Base-by-base conservation (phyloP, 1,139 yeast species). In the Arxiozyma slooffiae region DNA sequence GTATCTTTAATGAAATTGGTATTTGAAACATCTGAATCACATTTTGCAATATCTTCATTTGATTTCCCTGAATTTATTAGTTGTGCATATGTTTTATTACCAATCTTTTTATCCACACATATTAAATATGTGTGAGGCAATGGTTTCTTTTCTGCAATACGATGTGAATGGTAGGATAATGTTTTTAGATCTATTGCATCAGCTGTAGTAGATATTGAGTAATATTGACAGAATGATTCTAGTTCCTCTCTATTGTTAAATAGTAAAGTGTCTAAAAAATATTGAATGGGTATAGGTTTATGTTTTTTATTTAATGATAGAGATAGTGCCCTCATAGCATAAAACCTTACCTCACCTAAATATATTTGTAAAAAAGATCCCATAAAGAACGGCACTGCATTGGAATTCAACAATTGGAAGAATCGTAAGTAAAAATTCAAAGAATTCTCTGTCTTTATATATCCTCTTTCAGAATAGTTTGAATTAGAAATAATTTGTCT, bases 361-460 rank as follows among this genome's bases (percentile, higher is more conserved):
- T 85, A 90, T 5, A 84, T 80, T 63, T 92, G 97, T 34, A 88
- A 67, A 42, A 92, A 70, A 55, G 95, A 89, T 0, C 88, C 75
- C 66, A 87, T 68, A 39, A 90, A 69, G 52, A 82, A 78, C 1
- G 96, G 94, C 0, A 88, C 80, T 1, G 71, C 67, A 8, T 72
- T 67, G 40, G 75, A 73, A 20, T 78, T 75, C 9, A 80, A 60
- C 9, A 77, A 62, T 49, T 76, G 69, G 67, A 94, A 92, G 61
- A 89, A 85, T 50, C 78, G 76, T 2, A 75, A 73, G 63, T 80
- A 88, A 21, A 82, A 64, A 59, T 84, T 80, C 41, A 81, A 66
- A 8, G 84, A 76, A 23, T 87, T 88, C 42, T 82, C 82, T 1
- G 80, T 69, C 54, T 77, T 73, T 18, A 72, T 69, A 52, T 71